Evolutionary conservation across 257 asterid species (phyloP), one percentile per base, ranked within the genome.

Genomic region (Plectranthus barbatus): DNA sequence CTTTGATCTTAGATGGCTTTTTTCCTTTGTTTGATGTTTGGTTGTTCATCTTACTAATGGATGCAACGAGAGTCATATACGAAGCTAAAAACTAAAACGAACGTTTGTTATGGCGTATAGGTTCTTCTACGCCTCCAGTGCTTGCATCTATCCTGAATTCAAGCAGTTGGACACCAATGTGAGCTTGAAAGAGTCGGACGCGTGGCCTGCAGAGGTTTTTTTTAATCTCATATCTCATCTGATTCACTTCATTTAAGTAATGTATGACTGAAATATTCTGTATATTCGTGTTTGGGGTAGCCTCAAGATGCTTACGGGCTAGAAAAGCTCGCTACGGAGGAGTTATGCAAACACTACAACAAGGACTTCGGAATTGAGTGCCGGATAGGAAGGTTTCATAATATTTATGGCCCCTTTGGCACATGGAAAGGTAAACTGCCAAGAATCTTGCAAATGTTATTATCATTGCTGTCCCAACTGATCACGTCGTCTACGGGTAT

Each of bases 241-340:
- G 50, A 42, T 24, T 72, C 13, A 6, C 47, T 15, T 41, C 7
- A 23, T 26, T 45, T 40, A 41, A n/a, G n/a, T n/a, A n/a, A n/a
- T n/a, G n/a, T n/a, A 1, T 7, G 6, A 11, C 51, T 58, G 24
- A 8, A 49, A 14, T 36, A 19, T 50, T 57, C 65, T 59, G 29
- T 9, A 21, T 68, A 41, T 45, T 4, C 31, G 19, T 40, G 48
- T 69, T 20, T 37, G 50, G 52, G 46, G 20, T 60, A 88, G 96
- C 96, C 96, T 57, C 96, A 88, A 85, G 96, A 88, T 80, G 96
- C 96, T 40, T 88, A 88, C 13, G 94, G 96, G 44, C 80, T 88
- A 48, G 96, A 88, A 83, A 88, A 88, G 72, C 81, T 88, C 46
- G 94, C 91, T 20, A 81, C 96, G 0, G 94, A 88, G 75, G 96